Evolutionary conservation across 2,329 filamentous ascomycete species (phyloP).

Genomic region (Calycina herbarum): DNA sequence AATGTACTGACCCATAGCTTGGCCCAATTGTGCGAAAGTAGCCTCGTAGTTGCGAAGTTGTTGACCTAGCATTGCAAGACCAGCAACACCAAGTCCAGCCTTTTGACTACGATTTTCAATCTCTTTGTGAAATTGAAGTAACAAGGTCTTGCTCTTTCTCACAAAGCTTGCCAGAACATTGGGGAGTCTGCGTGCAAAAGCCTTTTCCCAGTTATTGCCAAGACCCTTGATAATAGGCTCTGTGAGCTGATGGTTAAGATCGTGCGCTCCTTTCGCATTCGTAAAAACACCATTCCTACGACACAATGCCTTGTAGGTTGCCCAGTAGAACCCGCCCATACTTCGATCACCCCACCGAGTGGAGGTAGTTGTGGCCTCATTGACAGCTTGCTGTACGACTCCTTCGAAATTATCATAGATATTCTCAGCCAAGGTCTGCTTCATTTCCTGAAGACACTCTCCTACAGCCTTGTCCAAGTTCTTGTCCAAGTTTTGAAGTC

Average conservation of each 20-base stretch:
- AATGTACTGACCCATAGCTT: slow-evolving; percentile 27
- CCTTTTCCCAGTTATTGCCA: slow-evolving; percentile 26
- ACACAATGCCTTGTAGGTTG: slow-evolving; percentile 58
- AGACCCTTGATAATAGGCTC: slow-evolving; percentile 29
- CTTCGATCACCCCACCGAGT: slow-evolving; percentile 43
- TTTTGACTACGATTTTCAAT: slow-evolving; percentile 42
- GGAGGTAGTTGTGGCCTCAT: slow-evolving; percentile 40
- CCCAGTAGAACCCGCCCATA: slow-evolving; percentile 49
- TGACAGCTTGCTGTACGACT: slow-evolving; percentile 42
- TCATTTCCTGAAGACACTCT: slow-evolving; percentile 42
- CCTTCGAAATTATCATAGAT: slow-evolving; percentile 47
- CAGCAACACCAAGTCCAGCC: slow-evolving; percentile 42
- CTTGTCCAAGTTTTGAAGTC: slow-evolving; percentile 43
- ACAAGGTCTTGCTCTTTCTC: slow-evolving; percentile 34
- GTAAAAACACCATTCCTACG: slow-evolving; percentile 49
- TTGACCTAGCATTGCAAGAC: slow-evolving; percentile 42
- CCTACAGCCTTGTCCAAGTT: slow-evolving; percentile 44
- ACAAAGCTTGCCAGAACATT: slow-evolving; percentile 42
- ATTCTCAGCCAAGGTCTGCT: slow-evolving; percentile 43
- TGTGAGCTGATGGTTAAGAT: slow-evolving; percentile 43
- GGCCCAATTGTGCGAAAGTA: slow-evolving; percentile 42
- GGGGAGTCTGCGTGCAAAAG: slow-evolving; percentile 45
- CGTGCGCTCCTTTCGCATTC: slow-evolving; percentile 40
- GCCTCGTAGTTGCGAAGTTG: slow-evolving; percentile 45
- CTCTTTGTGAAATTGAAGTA: slow-evolving; percentile 44